Evolutionary conservation across 257 asterid species (phyloP).

Genomic region (Jaltomata sinuosa): DNA sequence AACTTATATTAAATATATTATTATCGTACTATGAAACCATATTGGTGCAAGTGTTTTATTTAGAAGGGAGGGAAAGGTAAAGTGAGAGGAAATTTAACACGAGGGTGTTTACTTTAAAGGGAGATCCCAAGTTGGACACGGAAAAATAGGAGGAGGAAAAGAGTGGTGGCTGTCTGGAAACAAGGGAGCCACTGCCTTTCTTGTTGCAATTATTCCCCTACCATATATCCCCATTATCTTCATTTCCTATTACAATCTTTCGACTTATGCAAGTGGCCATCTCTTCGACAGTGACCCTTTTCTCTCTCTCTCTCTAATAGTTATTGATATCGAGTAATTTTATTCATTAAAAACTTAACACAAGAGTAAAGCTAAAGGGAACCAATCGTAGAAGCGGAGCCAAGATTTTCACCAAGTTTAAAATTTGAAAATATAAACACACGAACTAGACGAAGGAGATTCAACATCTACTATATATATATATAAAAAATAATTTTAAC

Average conservation of each 20-base stretch:
- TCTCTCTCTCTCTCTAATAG: too few relatives aligned
- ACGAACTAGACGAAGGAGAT: too few relatives aligned
- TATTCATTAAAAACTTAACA: too few relatives aligned
- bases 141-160: background rate
- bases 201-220: constrained; percentile 12
- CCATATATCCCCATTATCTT: background rate
- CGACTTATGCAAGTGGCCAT: background rate
- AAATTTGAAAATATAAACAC: too few relatives aligned
- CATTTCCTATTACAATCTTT: background rate
- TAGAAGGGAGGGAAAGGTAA: background rate
- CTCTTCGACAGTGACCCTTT: background rate
- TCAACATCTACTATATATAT: too few relatives aligned
- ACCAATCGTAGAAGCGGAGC: too few relatives aligned
- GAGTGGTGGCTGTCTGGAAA: constrained; percentile 8
- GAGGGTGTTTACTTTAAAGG: background rate
- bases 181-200: constrained; percentile 12
- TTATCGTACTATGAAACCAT: too few relatives aligned
- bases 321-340: too few relatives aligned
- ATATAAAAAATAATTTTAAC: too few relatives aligned
- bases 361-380: too few relatives aligned
- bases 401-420: too few relatives aligned
- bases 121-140: constrained; percentile 12
- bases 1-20: too few relatives aligned
- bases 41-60: background rate
- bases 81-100: background rate